These are phyloP conservation scores for Jasminum sambac DNA, from an alignment of 257 asterid genomes.

Conservation along the genomic window DNA sequence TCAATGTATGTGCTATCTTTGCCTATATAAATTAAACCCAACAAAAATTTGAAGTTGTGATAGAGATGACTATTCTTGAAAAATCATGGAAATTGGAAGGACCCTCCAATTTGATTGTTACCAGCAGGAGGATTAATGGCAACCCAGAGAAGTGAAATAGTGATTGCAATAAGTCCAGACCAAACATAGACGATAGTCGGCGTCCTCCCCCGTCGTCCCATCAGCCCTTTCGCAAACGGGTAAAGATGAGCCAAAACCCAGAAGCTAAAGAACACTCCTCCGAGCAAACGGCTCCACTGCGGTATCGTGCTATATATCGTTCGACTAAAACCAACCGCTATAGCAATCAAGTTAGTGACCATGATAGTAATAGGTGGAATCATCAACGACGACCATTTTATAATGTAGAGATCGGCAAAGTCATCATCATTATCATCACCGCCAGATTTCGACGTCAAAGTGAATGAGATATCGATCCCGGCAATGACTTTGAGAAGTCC, in stretches of 20 bases:
- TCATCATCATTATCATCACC: constrained; percentile 73
- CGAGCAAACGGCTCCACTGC: constrained; percentile 68
- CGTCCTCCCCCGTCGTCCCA: constrained; percentile 76
- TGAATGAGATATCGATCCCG: constrained; percentile 75
- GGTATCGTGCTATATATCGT: constrained; percentile 68
- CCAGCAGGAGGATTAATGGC: constrained; percentile 66
- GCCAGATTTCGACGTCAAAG: constrained; percentile 62
- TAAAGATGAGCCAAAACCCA: constrained; percentile 83
- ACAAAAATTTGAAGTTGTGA: background rate
- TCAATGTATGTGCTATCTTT: background rate
- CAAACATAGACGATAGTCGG: constrained; percentile 77
- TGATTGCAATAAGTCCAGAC: constrained; percentile 79
- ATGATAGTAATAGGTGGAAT: constrained; percentile 63
- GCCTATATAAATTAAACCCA: background rate
- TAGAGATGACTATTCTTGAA: background rate
- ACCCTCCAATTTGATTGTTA: constrained; percentile 57
- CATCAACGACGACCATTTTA: constrained; percentile 70
- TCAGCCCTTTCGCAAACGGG: constrained; percentile 76
- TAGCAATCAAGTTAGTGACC: constrained; percentile 61
- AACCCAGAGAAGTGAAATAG: constrained; percentile 78
- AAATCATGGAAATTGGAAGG: constrained; percentile 70
- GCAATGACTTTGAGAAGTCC: constrained; percentile 77
- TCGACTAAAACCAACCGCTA: constrained; percentile 66
- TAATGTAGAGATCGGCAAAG: constrained; percentile 56
- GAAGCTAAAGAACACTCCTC: constrained; percentile 80